Evolutionary conservation across 208 protist genomes (phyloP).

Genomic region (Crithidia thermophila): DNA sequence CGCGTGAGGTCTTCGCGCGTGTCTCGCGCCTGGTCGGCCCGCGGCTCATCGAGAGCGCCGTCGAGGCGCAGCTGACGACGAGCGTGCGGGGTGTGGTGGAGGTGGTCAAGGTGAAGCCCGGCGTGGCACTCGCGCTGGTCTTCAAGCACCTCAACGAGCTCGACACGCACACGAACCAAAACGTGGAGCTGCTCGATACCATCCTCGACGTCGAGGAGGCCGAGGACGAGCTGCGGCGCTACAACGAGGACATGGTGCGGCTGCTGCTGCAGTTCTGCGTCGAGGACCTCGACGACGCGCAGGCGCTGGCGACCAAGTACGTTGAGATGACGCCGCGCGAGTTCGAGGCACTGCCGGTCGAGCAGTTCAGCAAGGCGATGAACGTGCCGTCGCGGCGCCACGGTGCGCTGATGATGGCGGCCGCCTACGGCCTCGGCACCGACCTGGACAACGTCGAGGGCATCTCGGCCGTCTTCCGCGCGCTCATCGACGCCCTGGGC

Average conservation of each 20-base stretch:
- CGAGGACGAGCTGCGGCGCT: constrained; percentile 65
- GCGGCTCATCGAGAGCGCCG: constrained; percentile 82
- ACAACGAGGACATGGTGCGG: constrained; percentile 58
- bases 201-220: constrained; percentile 87
- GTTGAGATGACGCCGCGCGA: constrained; percentile 47
- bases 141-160: constrained; percentile 72
- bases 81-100: constrained; percentile 89
- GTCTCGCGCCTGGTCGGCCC: constrained; percentile 77
- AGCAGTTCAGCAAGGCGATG: constrained; percentile 67
- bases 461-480: constrained; percentile 65
- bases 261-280: constrained; percentile 72
- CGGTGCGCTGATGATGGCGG: constrained; percentile 70
- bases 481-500: constrained; percentile 71
- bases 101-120: constrained; percentile 91
- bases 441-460: constrained; percentile 72
- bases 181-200: constrained; percentile 80
- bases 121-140: constrained; percentile 76
- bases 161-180: constrained; percentile 45
- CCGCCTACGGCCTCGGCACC: constrained; percentile 69
- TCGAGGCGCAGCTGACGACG: constrained; percentile 83
- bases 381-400: constrained; percentile 61
- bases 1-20: constrained; percentile 79
- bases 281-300: constrained; percentile 62
- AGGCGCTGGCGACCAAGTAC: constrained; percentile 65
- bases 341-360: constrained; percentile 60